phyloP scores from a whole-genome alignment of 306 rosid species.

The Quillaja saponaria region DNA sequence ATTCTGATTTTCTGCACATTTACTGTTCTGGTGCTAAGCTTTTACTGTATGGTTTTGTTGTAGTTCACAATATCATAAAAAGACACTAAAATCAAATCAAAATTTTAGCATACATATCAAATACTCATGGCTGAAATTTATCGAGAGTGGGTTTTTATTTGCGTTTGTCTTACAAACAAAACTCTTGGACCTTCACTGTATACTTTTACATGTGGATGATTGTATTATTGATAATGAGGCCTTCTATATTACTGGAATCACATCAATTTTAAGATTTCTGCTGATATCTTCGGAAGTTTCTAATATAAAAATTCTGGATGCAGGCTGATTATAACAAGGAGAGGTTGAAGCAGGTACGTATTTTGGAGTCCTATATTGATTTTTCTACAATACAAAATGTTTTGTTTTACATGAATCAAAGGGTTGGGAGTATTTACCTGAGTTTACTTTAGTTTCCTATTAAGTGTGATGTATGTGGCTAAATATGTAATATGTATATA shows the following conservation, averaged over 20 bases:
- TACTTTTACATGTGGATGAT: background rate
- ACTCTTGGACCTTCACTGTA: no score
- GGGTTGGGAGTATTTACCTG: background rate
- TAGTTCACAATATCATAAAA: no score
- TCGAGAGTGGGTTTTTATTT: no score
- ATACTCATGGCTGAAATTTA: no score
- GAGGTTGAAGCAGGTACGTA: conserved; percentile 60
- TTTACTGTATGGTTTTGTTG: no score
- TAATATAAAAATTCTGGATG: conserved; percentile 42
- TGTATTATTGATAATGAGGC: background rate
- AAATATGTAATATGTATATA: background rate
- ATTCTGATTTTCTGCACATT: no score
- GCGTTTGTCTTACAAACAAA: no score
- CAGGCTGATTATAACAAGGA: conserved; percentile 64
- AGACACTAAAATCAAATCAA: no score
- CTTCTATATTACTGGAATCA: conserved; percentile 10
- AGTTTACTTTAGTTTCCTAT: background rate
- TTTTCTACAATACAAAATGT: background rate
- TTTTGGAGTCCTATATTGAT: conserved; percentile 13
- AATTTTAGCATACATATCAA: no score
- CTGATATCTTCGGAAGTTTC: conserved; percentile 25
- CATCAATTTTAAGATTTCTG: conserved; percentile 6
- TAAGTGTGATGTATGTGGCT: background rate
- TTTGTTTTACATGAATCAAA: background rate
- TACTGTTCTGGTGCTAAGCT: no score